These are phyloP conservation scores for Xerocomus potaroensis DNA, from an alignment of 768 basidiomycete genomes.

Conservation along the genomic window DNA sequence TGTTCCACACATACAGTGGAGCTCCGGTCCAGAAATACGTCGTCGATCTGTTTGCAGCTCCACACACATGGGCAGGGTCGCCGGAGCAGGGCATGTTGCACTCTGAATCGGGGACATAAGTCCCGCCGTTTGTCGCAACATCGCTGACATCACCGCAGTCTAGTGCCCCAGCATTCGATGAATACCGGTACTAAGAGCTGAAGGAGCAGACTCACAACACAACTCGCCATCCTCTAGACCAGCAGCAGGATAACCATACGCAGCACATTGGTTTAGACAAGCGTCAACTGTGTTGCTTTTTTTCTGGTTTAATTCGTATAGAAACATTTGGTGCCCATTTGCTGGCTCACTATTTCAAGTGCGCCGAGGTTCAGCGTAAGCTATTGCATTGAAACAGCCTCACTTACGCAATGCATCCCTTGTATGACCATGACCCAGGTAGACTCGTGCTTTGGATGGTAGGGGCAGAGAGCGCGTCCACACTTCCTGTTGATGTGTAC, in stretches of 20 bases:
- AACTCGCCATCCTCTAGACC: constrained; percentile 67
- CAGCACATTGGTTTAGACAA: constrained; percentile 65
- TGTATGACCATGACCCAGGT: constrained; percentile 60
- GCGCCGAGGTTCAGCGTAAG: not conserved
- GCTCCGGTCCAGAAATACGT: constrained; percentile 52
- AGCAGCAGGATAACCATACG: constrained; percentile 67
- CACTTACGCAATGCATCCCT: constrained; percentile 62
- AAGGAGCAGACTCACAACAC: constrained; percentile 53
- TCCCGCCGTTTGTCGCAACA: constrained; percentile 35
- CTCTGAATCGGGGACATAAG: constrained; percentile 33
- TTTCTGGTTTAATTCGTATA: constrained; percentile 52
- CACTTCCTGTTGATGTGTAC: constrained; percentile 49
- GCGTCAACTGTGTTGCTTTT: constrained; percentile 59
- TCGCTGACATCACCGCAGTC: constrained; percentile 69
- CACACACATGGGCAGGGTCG: constrained; percentile 66
- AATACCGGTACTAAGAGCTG: not conserved
- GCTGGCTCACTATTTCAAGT: constrained; percentile 41
- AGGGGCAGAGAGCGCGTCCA: constrained; percentile 57
- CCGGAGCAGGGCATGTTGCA: constrained; percentile 59
- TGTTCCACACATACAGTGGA: constrained; percentile 57
- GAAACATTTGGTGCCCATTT: constrained; percentile 46
- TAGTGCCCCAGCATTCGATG: constrained; percentile 21
- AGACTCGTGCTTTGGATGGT: constrained; percentile 49
- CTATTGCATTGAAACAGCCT: not conserved
- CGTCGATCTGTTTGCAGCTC: constrained; percentile 49